Conservation (phyloP, 495 filamentous ascomycete genomes). For the Hypomontagnella submonticulosa region DNA sequence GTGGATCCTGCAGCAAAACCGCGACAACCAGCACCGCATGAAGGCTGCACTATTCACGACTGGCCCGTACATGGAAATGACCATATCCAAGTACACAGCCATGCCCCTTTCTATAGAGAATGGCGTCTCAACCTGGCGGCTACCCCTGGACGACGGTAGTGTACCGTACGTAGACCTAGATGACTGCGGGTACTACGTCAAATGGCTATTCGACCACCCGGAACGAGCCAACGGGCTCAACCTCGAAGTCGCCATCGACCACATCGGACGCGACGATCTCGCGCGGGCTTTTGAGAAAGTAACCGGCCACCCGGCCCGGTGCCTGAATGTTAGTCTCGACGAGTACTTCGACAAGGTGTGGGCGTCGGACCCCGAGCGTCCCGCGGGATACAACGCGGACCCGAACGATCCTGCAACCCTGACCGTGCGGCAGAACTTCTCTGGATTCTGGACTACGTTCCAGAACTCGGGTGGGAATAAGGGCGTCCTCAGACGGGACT, state of each 20-base stretch:
- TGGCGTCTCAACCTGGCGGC: conserved; percentile 56
- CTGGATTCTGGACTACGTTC: conserved; percentile 64
- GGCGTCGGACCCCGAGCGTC: conserved; percentile 28
- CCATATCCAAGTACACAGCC: conserved; percentile 49
- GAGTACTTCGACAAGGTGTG: conserved; percentile 53
- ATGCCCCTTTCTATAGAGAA: conserved; percentile 53
- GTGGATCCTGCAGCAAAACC: conserved; percentile 58
- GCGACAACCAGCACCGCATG: conserved; percentile 53
- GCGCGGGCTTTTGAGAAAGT: conserved; percentile 62
- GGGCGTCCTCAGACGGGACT: conserved; percentile 59
- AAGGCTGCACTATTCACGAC: conserved; percentile 62
- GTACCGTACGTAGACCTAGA: conserved; percentile 61
- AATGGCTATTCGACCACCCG: conserved; percentile 67
- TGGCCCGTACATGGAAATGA: conserved; percentile 66
- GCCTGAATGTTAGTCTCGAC: conserved; percentile 55
- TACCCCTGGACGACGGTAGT: conserved; percentile 57
- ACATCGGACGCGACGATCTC: conserved; percentile 59
- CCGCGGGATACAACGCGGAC: conserved; percentile 55
- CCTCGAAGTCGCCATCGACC: conserved; percentile 61
- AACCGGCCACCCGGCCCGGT: conserved; percentile 62
- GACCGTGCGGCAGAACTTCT: conserved; percentile 63
- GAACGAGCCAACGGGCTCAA: conserved; percentile 61
- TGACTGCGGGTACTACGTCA: conserved; percentile 64
- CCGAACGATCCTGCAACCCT: conserved; percentile 55
- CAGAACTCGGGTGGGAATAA: conserved; percentile 53